A percentile compares a stretch with the other conserved stretches of the same genome.
phyloP scores from a whole-genome alignment of 148 eudicot genomes.

The Salicornia ramosissima region DNA sequence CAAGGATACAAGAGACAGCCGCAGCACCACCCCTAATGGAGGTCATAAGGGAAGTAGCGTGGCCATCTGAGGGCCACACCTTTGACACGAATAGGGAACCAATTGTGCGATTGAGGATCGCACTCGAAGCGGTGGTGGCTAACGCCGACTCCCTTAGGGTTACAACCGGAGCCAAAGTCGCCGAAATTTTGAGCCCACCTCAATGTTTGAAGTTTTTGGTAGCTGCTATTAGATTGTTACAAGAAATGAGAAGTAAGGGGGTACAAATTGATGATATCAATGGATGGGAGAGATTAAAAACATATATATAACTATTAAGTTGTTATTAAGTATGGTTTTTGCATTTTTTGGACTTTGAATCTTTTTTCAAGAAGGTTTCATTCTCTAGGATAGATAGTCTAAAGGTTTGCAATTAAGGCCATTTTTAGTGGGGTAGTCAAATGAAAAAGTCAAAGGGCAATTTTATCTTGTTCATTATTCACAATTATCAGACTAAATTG shows the following conservation, averaged over 20 bases:
- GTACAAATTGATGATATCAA: conserved; percentile 9
- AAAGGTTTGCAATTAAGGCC: background rate
- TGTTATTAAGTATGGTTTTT: background rate
- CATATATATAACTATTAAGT: too few species aligned
- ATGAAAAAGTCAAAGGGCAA: background rate
- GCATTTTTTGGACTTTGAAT: too few species aligned
- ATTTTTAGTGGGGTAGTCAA: background rate
- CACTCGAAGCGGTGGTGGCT: conserved; percentile 34
- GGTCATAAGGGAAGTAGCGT: conserved; percentile 11
- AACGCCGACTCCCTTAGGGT: conserved; percentile 48
- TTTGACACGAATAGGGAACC: background rate
- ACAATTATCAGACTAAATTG: background rate
- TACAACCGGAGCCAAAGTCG: conserved; percentile 35
- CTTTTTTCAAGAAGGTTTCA: too few species aligned
- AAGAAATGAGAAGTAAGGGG: conserved; percentile 21
- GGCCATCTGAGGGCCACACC: conserved; percentile 6
- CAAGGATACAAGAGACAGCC: conserved; percentile 44
- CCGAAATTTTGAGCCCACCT: conserved; percentile 32
- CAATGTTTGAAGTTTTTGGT: conserved; percentile 42
- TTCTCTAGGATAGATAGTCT: too few species aligned
- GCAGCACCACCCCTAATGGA: conserved; percentile 32
- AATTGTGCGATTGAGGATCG: conserved; percentile 19
- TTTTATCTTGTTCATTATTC: background rate
- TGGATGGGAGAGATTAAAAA: background rate
- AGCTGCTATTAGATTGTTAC: conserved; percentile 35